Base-by-base conservation (phyloP, 768 basidiomycete species). In the Suillus weaverae region DNA sequence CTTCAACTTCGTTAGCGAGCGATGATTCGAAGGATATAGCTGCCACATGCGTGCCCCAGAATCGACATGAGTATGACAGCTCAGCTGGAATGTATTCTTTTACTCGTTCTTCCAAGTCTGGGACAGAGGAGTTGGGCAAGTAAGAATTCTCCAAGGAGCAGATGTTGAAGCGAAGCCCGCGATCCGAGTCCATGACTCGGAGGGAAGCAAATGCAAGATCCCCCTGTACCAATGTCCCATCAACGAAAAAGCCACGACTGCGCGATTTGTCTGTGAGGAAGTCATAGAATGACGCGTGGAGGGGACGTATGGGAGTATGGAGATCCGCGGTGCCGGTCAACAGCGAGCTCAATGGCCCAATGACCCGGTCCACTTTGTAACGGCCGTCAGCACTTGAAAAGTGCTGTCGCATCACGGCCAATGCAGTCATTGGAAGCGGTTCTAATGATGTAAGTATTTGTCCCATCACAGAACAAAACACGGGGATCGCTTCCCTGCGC, bases 211-310 rank as follows among this genome's bases (percentile, higher is more conserved):
- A 43, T 1, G 41, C 41, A 43, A 43, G 41, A 20, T 43, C 18
- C 0, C 41, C 14, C 8, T 43, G 41, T 20, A 43, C 41, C 18
- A 5, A 0, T 43, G 16, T 4, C 1, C 20, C 0, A 36, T 36
- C 13, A 60, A 43, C 18, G 61, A 32, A 64, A 56, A 68, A 74
- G 10, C 59, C 22, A 14, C 35, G 38, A 32, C 68, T 66, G 4
- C 71, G 66, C 5, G 33, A 32, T 36, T 33, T 1, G 51, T 70
- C 61, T 5, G 41, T 62, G 20, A 74, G 67, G 59, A 71, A 77
- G 32, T 77, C 76, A 13, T 56, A 59, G 66, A 76, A 73, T 0
- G 75, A 76, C 3, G 72, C 54, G 53, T 76, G 75, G 9, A 74
- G 64, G 22, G 69, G 62, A 7, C 54, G 63, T 38, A 73, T 64